A percentile compares a stretch with the other conserved stretches of the same genome.
These are phyloP conservation scores for Ilex aquifolium DNA, from an alignment of 257 asterid genomes.

Conservation along the genomic window DNA sequence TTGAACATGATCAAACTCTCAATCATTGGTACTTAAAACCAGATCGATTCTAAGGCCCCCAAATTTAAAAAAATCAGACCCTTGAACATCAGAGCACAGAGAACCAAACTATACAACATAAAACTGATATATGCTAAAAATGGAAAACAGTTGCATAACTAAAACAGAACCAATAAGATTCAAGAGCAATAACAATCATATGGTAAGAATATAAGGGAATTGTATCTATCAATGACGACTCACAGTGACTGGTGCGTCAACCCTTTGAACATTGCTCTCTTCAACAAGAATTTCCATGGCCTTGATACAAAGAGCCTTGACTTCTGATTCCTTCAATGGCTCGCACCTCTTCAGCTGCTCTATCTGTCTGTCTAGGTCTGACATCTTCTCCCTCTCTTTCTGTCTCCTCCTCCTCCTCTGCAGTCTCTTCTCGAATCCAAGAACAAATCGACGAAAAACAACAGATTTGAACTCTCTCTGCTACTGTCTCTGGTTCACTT, in stretches of 20 bases:
- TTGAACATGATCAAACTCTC: no score
- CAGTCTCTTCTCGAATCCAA: not conserved
- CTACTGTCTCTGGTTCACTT: not conserved
- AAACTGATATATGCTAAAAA: no score
- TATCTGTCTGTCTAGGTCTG: constrained; percentile 92
- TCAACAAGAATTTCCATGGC: constrained; percentile 96
- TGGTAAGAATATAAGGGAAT: not conserved
- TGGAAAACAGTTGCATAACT: no score
- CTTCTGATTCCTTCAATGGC: constrained; percentile 79
- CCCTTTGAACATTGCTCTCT: constrained; percentile 94
- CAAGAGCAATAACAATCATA: not conserved
- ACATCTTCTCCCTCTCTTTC: constrained; percentile 36
- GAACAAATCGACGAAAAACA: not conserved
- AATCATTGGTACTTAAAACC: no score
- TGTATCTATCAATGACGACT: constrained; percentile 6
- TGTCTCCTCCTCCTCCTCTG: not conserved
- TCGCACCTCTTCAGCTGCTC: constrained; percentile 94
- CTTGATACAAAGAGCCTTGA: constrained; percentile 75
- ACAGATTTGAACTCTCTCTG: no score
- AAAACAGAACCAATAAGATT: not conserved
- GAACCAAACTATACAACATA: no score
- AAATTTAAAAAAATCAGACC: no score
- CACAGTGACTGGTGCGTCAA: constrained; percentile 92
- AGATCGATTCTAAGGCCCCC: no score
- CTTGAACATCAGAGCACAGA: no score